Evolutionary conservation across 2,329 filamentous ascomycete species (phyloP).

Genomic region (Aspergillus texensis): DNA sequence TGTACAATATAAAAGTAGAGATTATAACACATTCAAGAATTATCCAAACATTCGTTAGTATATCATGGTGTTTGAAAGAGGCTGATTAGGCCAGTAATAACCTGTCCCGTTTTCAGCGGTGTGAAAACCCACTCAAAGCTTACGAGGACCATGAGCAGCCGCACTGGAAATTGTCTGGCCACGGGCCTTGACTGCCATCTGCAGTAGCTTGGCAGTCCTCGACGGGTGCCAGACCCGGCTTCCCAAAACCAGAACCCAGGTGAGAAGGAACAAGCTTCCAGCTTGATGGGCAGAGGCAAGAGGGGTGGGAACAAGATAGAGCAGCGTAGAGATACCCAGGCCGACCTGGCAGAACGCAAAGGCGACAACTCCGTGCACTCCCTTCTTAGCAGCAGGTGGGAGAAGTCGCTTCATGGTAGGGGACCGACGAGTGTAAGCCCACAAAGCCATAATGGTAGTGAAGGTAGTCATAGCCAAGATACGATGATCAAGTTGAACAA

Average conservation of each 20-base stretch:
- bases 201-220: conserved; percentile 62
- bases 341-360: conserved; percentile 79
- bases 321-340: conserved; percentile 85
- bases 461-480: conserved; percentile 90
- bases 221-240: conserved; percentile 75
- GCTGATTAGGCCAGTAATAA: not conserved
- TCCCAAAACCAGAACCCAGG: conserved; percentile 77
- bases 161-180: conserved; percentile 29
- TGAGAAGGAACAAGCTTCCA: conserved; percentile 81
- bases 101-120: not conserved
- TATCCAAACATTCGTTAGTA: not conserved
- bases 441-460: conserved; percentile 75
- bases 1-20: conserved; percentile 18
- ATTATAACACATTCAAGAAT: conserved; percentile 12
- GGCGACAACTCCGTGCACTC: conserved; percentile 78
- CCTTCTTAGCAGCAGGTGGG: conserved; percentile 63
- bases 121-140: conserved; percentile 14
- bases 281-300: conserved; percentile 92
- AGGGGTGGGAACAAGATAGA: conserved; percentile 89
- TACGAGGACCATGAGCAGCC: conserved; percentile 27
- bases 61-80: not conserved
- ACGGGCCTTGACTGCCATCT: conserved; percentile 44
- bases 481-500: conserved; percentile 94
- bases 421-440: conserved; percentile 74
- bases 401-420: conserved; percentile 62